Conservation (phyloP, 2,329 filamentous ascomycete species). For the Onygenales sp. region DNA sequence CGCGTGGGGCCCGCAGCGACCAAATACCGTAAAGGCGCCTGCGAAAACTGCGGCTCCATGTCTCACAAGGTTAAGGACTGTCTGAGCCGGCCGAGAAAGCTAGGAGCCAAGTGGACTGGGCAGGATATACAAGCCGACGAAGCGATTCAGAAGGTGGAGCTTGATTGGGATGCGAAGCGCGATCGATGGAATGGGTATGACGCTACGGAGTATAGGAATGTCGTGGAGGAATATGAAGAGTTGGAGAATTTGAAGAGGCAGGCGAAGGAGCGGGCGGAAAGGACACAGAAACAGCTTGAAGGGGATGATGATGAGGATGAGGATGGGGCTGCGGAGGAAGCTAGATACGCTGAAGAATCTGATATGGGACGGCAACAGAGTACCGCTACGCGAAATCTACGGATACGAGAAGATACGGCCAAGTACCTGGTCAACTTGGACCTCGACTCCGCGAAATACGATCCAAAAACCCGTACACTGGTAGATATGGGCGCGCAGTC, state of each 20-base stretch:
- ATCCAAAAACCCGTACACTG: slow-evolving; percentile 89
- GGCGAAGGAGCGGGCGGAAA: slow-evolving; percentile 41
- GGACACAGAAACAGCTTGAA: slow-evolving; percentile 45
- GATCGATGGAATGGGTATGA: slow-evolving; percentile 99
- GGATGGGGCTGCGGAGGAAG: slow-evolving; percentile 34
- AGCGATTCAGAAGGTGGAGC: slow-evolving; percentile 68
- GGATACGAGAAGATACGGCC: slow-evolving; percentile 90
- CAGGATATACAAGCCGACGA: slow-evolving; percentile 92
- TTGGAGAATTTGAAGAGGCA: slow-evolving; percentile 63
- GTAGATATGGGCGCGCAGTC: slow-evolving; percentile 73
- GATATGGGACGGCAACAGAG: slow-evolving; percentile 93
- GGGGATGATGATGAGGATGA: slow-evolving; percentile 54
- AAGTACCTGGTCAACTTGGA: slow-evolving; percentile 95
- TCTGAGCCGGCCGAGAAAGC: slow-evolving; percentile 75
- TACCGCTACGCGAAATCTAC: slow-evolving; percentile 80
- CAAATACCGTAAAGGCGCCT: slow-evolving; percentile 95
- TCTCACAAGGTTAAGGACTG: slow-evolving; percentile 94
- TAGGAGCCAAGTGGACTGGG: slow-evolving; percentile 85
- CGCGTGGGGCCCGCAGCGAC: slow-evolving; percentile 80
- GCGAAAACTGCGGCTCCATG: slow-evolving; percentile 97
- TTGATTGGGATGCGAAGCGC: slow-evolving; percentile 95
- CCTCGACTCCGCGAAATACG: slow-evolving; percentile 92
- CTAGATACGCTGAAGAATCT: slow-evolving; percentile 79
- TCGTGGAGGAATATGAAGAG: slow-evolving; percentile 84
- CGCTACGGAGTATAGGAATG: slow-evolving; percentile 68